Conservation (phyloP, 768 basidiomycete genomes). For the Scleroderma citrinum region DNA sequence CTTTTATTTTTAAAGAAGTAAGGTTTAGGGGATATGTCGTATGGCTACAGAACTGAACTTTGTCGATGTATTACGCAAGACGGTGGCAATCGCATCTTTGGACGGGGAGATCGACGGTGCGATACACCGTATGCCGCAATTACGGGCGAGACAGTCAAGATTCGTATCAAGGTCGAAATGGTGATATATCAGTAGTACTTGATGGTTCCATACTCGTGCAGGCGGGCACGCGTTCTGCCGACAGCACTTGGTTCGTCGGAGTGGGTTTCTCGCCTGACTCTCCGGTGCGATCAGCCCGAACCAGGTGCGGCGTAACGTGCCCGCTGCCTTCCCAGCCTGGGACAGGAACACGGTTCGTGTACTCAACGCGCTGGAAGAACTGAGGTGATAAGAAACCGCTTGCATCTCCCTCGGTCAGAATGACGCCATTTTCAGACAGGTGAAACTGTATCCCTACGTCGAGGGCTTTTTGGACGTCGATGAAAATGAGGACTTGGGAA, state of each 20-base stretch:
- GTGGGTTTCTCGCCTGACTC: not conserved
- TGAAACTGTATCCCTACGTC: constrained; percentile 67
- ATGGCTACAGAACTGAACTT: too few relatives aligned
- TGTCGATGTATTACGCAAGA: too few relatives aligned
- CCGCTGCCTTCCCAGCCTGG: constrained; percentile 18
- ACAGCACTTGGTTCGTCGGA: not conserved
- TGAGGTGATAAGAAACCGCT: constrained; percentile 52
- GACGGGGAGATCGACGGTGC: too few relatives aligned
- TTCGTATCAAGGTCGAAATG: too few relatives aligned
- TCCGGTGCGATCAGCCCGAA: not conserved
- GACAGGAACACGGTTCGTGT: constrained; percentile 20
- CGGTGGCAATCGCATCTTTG: too few relatives aligned
- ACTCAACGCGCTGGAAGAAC: constrained; percentile 69
- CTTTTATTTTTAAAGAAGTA: too few relatives aligned
- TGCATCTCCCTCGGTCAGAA: constrained; percentile 75
- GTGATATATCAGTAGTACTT: not conserved
- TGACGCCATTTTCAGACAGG: constrained; percentile 81
- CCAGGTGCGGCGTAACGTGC: not conserved
- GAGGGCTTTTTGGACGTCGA: constrained; percentile 68
- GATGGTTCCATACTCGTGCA: not conserved
- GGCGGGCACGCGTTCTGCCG: not conserved
- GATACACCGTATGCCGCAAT: too few relatives aligned
- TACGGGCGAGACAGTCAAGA: too few relatives aligned
- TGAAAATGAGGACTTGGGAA: constrained; percentile 75
- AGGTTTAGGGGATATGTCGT: too few relatives aligned